Conservation (phyloP, 208 protist genomes). For the Strigomonas culicis region DNA sequence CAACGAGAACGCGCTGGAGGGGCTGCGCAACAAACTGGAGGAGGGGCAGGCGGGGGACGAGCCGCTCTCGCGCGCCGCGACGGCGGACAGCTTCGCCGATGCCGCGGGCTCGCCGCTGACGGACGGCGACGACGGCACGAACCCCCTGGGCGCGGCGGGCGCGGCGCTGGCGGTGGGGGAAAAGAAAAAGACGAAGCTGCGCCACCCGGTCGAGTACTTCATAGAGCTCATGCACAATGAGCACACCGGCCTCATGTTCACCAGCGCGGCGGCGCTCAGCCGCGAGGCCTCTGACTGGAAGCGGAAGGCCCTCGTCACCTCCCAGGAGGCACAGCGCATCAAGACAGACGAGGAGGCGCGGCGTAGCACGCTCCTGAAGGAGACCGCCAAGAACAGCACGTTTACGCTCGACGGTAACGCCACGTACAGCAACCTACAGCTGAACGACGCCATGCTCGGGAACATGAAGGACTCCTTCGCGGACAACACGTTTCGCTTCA, state of each 20-base stretch:
- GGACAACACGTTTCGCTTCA: not conserved
- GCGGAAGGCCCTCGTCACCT: not conserved
- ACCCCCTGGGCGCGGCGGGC: not conserved
- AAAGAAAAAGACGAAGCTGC: slow-evolving; percentile 2
- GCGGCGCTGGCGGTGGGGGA: not conserved
- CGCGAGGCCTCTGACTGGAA: slow-evolving; percentile 29
- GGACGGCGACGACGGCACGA: not conserved
- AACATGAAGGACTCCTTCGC: slow-evolving; percentile 14
- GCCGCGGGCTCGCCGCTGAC: not conserved
- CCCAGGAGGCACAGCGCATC: not conserved
- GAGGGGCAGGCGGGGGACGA: not conserved
- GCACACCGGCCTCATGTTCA: slow-evolving; percentile 47
- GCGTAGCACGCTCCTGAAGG: not conserved
- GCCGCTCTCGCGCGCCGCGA: not conserved
- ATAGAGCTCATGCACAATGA: slow-evolving; percentile 57
- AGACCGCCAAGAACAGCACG: not conserved
- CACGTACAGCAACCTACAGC: not conserved
- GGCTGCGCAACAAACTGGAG: slow-evolving; percentile 47
- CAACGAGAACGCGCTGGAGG: slow-evolving; percentile 21
- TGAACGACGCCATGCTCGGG: slow-evolving; percentile 3
- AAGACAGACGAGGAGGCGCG: not conserved
- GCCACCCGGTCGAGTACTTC: slow-evolving; percentile 76
- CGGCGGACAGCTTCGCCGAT: not conserved
- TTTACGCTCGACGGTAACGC: not conserved
- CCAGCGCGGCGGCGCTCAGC: slow-evolving; percentile 36